Evolutionary conservation across 805 yeast species (phyloP).

Genomic region (Ogataea corticis): DNA sequence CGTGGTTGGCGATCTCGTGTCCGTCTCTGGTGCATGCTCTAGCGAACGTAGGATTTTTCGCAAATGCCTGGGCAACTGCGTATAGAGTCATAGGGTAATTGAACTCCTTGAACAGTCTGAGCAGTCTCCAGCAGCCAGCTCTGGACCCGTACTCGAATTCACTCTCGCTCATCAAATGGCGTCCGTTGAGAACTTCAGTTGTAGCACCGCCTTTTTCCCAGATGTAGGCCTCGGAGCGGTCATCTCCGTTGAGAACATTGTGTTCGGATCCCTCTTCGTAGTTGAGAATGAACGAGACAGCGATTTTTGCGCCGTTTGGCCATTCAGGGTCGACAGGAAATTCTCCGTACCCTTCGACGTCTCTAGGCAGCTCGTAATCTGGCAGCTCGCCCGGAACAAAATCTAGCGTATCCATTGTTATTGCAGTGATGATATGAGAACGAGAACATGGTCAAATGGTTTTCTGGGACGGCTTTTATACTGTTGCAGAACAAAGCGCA

Average conservation of each 20-base stretch:
- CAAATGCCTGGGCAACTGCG: constrained; percentile 42
- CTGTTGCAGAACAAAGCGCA: no score
- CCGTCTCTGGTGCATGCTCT: constrained; percentile 38
- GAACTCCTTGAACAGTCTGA: constrained; percentile 36
- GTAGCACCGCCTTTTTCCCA: constrained; percentile 18
- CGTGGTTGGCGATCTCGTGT: constrained; percentile 41
- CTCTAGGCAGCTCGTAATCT: constrained; percentile 13
- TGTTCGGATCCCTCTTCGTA: constrained; percentile 33
- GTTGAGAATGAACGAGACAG: constrained; percentile 29
- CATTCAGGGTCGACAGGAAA: constrained; percentile 26
- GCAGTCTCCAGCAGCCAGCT: constrained; percentile 25
- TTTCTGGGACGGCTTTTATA: no score
- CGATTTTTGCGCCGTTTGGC: constrained; percentile 27
- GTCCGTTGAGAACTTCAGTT: constrained; percentile 14
- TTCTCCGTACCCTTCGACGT: constrained; percentile 29
- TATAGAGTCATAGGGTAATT: constrained; percentile 35
- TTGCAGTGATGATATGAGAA: neutral
- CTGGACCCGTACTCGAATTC: constrained; percentile 21
- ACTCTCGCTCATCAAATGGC: constrained; percentile 20
- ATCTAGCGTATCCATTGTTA: constrained; percentile 15
- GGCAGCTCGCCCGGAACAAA: constrained; percentile 15
- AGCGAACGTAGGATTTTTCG: constrained; percentile 35
- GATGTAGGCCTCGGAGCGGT: constrained; percentile 18
- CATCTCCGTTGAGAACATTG: constrained; percentile 17
- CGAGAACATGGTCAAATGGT: no score